Conservation (phyloP, 345 rosid genomes). For the Murraya koenigii region DNA sequence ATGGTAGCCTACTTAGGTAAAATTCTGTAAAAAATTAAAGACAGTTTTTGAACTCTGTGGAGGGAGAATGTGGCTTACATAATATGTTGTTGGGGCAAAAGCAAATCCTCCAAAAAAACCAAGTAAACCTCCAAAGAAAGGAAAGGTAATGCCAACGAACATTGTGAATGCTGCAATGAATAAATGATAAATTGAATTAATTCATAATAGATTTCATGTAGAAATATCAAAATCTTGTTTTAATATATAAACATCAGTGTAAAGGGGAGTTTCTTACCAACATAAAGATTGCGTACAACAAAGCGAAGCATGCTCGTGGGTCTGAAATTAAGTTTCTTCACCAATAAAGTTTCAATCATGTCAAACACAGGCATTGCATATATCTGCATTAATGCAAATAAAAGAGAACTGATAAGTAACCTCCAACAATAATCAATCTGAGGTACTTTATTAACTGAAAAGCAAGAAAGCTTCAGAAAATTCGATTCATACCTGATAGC, state of each 20-base stretch:
- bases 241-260: not conserved
- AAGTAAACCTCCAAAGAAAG: constrained; percentile 68
- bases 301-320: constrained; percentile 44
- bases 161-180: constrained; percentile 50
- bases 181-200: not conserved
- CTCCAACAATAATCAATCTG: not conserved
- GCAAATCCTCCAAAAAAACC: constrained; percentile 78
- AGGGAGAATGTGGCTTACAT: constrained; percentile 38
- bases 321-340: constrained; percentile 48
- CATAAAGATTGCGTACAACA: constrained; percentile 41
- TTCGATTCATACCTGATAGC: constrained; percentile 57
- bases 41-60: not conserved
- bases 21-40: no score
- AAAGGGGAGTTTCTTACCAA: constrained; percentile 36
- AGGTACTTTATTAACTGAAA: not conserved
- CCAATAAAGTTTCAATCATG: constrained; percentile 58
- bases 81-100: constrained; percentile 80
- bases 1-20: no score
- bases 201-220: no score
- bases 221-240: not conserved
- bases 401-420: not conserved
- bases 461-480: not conserved
- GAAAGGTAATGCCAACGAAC: constrained; percentile 72
- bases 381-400: constrained; percentile 26
- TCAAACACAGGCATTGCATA: constrained; percentile 72